phyloP scores from a whole-genome alignment of 2,329 filamentous ascomycete genomes.

The Pseudogymnoascus sp. region DNA sequence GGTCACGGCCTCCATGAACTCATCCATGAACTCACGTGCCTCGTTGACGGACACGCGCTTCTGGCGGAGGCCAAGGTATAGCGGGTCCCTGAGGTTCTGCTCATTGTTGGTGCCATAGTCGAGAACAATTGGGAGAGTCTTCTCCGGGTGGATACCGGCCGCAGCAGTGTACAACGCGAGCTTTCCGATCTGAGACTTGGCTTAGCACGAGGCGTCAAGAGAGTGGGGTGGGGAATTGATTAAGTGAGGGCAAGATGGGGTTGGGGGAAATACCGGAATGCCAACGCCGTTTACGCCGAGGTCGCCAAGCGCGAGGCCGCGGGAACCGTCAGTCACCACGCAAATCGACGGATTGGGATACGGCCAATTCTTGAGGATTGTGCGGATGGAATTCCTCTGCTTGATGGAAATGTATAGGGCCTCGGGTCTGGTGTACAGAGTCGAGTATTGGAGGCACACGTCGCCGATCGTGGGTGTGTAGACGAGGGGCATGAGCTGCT shows the following conservation, averaged over 20 bases:
- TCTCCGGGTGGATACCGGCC: conserved; percentile 86
- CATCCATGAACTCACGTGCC: conserved; percentile 89
- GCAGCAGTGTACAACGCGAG: conserved; percentile 91
- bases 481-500: conserved; percentile 75
- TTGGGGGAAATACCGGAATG: conserved; percentile 63
- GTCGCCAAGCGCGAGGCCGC: conserved; percentile 87
- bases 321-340: conserved; percentile 91
- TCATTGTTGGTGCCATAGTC: conserved; percentile 63
- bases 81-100: conserved; percentile 57
- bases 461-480: conserved; percentile 92
- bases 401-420: conserved; percentile 93
- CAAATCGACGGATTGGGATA: conserved; percentile 87
- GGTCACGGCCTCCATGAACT: conserved; percentile 87
- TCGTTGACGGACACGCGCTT: conserved; percentile 72
- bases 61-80: conserved; percentile 85
- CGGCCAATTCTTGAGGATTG: conserved; percentile 90
- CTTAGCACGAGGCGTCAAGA: background rate
- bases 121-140: conserved; percentile 66
- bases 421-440: conserved; percentile 91
- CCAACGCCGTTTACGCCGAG: conserved; percentile 96
- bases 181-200: conserved; percentile 65
- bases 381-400: conserved; percentile 82
- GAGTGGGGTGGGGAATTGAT: background rate
- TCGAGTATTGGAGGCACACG: conserved; percentile 92
- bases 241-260: conserved; percentile 1